phyloP scores from a whole-genome alignment of 371 early-diverging fungal genomes.

The Mucor mucedo region DNA sequence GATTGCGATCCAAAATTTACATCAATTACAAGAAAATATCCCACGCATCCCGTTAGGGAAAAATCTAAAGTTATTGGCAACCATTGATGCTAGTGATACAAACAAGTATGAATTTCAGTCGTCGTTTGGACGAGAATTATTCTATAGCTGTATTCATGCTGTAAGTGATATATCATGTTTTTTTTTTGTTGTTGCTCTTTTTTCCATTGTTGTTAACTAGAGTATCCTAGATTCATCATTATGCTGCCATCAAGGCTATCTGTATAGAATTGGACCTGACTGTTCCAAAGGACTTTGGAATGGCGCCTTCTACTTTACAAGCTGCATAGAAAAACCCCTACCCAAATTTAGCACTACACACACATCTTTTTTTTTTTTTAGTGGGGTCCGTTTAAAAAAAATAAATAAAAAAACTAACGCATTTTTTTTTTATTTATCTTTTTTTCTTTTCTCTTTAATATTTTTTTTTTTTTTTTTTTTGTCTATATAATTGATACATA shows the following conservation, averaged over 20 bases:
- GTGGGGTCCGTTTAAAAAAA: too few species aligned
- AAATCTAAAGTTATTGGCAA: slow-evolving; percentile 33
- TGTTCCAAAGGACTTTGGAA: slow-evolving; percentile 53
- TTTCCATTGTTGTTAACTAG: too few species aligned
- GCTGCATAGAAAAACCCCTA: not conserved
- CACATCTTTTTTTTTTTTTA: too few species aligned
- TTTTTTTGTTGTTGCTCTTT: too few species aligned
- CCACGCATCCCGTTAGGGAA: slow-evolving; percentile 22
- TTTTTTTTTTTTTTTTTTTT: not conserved
- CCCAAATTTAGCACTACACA: too few species aligned
- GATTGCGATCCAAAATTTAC: slow-evolving; percentile 37
- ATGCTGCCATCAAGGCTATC: slow-evolving; percentile 61
- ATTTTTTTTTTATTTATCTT: not conserved
- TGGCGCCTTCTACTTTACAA: slow-evolving; percentile 60
- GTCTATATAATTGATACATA: not conserved
- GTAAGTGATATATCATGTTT: slow-evolving; percentile 17
- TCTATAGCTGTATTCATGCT: slow-evolving; percentile 65
- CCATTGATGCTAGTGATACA: slow-evolving; percentile 39
- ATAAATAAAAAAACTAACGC: not conserved
- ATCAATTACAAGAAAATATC: slow-evolving; percentile 22
- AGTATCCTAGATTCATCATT: slow-evolving; percentile 53
- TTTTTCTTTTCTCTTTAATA: not conserved
- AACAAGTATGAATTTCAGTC: slow-evolving; percentile 40
- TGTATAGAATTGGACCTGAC: slow-evolving; percentile 53
- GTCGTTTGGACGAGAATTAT: slow-evolving; percentile 66